These are phyloP conservation scores for Grosmannia clavigera DNA, from an alignment of 2,329 filamentous ascomycete genomes.

Conservation along the genomic window DNA sequence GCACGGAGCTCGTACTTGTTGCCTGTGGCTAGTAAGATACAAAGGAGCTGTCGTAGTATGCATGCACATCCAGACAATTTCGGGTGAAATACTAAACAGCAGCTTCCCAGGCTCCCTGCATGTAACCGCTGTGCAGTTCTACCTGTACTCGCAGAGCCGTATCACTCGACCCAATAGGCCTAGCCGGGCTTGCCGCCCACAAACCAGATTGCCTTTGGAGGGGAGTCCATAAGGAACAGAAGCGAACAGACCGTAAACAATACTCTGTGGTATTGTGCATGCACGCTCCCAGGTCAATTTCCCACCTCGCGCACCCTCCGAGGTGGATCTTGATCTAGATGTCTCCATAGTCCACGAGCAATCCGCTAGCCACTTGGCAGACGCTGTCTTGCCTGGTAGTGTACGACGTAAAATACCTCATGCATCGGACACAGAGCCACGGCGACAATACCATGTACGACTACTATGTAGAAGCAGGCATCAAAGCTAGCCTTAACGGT, in stretches of 20 bases:
- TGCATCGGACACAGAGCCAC: background rate
- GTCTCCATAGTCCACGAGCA: background rate
- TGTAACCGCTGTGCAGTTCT: conserved; percentile 4
- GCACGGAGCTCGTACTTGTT: background rate
- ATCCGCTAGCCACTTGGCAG: conserved; percentile 9
- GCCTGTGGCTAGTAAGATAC: background rate
- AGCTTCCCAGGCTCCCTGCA: conserved; percentile 1
- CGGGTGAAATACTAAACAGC: background rate
- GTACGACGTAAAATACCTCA: conserved; percentile 8
- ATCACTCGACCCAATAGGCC: conserved; percentile 3
- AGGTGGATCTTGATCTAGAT: conserved; percentile 3
- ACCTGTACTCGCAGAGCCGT: background rate
- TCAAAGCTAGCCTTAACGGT: background rate
- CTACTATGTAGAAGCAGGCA: background rate
- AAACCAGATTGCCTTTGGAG: background rate
- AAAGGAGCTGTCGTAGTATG: background rate
- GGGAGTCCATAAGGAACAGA: background rate
- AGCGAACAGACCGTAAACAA: background rate
- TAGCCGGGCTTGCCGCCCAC: conserved; percentile 6
- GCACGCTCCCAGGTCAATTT: conserved; percentile 2
- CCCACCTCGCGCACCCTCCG: background rate
- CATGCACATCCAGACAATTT: background rate
- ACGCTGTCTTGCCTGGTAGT: conserved; percentile 3
- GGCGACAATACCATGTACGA: background rate
- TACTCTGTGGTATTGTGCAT: conserved; percentile 2